These are phyloP conservation scores for Uromyces viciae-fabae DNA, from an alignment of 1,284 basidiomycete species.

Conservation along the genomic window DNA sequence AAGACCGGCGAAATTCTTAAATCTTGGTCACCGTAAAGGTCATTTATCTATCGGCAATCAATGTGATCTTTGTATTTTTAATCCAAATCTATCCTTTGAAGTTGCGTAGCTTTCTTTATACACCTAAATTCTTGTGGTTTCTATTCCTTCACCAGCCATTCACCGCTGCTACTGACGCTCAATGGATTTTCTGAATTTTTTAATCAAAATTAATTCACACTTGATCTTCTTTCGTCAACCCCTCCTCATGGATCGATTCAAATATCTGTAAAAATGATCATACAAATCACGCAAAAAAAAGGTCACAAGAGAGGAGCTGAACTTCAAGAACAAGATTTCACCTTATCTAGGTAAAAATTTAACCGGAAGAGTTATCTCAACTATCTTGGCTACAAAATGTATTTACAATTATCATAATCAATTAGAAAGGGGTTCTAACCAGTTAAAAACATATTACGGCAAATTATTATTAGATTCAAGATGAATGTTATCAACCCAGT, in stretches of 20 bases:
- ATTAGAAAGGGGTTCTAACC: too few species aligned
- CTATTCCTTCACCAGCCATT: conserved; percentile 2
- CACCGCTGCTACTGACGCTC: not conserved
- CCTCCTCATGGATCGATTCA: too few species aligned
- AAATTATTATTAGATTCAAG: too few species aligned
- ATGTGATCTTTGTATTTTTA: conserved; percentile 80
- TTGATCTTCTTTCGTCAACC: not conserved
- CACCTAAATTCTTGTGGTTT: not conserved
- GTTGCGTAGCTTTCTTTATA: conserved; percentile 45
- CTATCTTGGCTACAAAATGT: not conserved
- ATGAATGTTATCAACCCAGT: too few species aligned
- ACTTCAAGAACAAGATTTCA: conserved; percentile 88
- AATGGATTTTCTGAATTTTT: not conserved
- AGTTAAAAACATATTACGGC: too few species aligned
- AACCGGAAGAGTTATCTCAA: conserved; percentile 24
- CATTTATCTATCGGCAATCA: conserved; percentile 68
- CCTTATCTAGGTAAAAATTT: conserved; percentile 61
- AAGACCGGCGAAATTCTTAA: conserved; percentile 71
- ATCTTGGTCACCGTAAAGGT: conserved; percentile 68
- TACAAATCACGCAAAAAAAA: conserved; percentile 51
- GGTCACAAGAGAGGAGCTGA: conserved; percentile 69
- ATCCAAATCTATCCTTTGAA: conserved; percentile 65
- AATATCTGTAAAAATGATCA: too few species aligned
- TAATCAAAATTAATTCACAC: not conserved
- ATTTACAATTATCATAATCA: too few species aligned